Evolutionary conservation across 164 flowering plant species (phyloP).

Genomic region (Dillenia turbinata): DNA sequence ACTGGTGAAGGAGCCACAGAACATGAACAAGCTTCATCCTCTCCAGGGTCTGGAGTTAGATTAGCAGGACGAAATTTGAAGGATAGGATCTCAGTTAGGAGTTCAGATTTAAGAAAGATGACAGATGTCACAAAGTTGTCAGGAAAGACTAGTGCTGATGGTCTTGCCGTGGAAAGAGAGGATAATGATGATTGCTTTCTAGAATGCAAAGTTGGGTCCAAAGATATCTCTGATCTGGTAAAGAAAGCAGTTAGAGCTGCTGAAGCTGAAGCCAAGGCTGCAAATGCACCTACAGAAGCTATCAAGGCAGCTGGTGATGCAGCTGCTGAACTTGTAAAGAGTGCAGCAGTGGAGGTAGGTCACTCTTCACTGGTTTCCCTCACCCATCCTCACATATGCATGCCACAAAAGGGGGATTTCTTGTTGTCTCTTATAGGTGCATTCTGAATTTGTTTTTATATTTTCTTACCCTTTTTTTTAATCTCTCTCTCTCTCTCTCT

Average conservation of each 20-base stretch:
- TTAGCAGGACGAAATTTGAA: constrained; percentile 37
- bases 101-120: constrained; percentile 35
- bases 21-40: constrained; percentile 42
- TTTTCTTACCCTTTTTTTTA: neutral
- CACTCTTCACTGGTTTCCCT: neutral
- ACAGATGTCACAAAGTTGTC: constrained; percentile 36
- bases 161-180: constrained; percentile 39
- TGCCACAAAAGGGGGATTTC: too few species aligned
- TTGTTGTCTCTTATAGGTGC: too few species aligned
- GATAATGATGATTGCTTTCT: constrained; percentile 68
- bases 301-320: constrained; percentile 91
- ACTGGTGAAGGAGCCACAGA: constrained; percentile 47
- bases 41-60: constrained; percentile 65
- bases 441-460: too few species aligned
- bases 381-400: too few species aligned
- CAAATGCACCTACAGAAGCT: constrained; percentile 79
- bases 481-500: neutral
- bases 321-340: constrained; percentile 91
- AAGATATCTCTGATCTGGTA: constrained; percentile 70
- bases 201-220: constrained; percentile 69
- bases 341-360: constrained; percentile 79
- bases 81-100: constrained; percentile 42
- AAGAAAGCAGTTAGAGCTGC: constrained; percentile 88
- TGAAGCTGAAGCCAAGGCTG: constrained; percentile 95
- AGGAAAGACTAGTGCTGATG: constrained; percentile 35